A percentile compares a stretch with the other conserved stretches of the same genome.
phyloP scores from a whole-genome alignment of 805 yeast species.

The Candida ficus region DNA sequence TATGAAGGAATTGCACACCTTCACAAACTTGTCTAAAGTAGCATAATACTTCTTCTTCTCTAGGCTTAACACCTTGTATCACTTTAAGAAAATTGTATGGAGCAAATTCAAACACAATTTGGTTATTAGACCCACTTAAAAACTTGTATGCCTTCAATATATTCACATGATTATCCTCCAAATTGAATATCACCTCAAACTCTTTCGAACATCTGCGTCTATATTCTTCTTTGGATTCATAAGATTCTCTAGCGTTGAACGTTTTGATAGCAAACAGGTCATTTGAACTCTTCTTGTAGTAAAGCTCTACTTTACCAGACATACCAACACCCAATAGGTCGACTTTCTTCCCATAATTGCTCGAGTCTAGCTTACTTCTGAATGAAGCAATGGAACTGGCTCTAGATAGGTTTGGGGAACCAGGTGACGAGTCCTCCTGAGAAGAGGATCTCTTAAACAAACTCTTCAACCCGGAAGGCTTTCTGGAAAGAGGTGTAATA shows the following conservation, averaged over 20 bases:
- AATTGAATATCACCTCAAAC: conserved; percentile 64
- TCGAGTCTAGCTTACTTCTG: neutral
- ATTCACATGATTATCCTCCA: conserved; percentile 58
- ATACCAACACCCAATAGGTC: conserved; percentile 27
- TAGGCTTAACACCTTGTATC: conserved; percentile 77
- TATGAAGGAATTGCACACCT: conserved; percentile 72
- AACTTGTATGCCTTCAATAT: conserved; percentile 72
- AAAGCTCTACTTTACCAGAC: conserved; percentile 32
- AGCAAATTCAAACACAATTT: conserved; percentile 84
- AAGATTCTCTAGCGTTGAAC: conserved; percentile 36
- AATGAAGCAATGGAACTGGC: conserved; percentile 2
- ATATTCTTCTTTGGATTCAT: conserved; percentile 63
- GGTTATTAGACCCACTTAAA: conserved; percentile 51
- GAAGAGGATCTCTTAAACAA: neutral
- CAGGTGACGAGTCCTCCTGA: neutral
- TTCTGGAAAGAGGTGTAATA: neutral
- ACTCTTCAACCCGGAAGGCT: neutral
- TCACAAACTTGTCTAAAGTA: conserved; percentile 73
- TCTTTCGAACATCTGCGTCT: conserved; percentile 70
- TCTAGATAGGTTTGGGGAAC: neutral
- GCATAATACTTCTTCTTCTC: conserved; percentile 60
- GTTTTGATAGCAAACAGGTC: conserved; percentile 38
- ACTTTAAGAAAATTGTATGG: conserved; percentile 84
- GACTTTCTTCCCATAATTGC: conserved; percentile 17
- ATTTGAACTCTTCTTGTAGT: conserved; percentile 14